Evolutionary conservation across 2,329 filamentous ascomycete species (phyloP).

Genomic region (Botrytis galanthina): DNA sequence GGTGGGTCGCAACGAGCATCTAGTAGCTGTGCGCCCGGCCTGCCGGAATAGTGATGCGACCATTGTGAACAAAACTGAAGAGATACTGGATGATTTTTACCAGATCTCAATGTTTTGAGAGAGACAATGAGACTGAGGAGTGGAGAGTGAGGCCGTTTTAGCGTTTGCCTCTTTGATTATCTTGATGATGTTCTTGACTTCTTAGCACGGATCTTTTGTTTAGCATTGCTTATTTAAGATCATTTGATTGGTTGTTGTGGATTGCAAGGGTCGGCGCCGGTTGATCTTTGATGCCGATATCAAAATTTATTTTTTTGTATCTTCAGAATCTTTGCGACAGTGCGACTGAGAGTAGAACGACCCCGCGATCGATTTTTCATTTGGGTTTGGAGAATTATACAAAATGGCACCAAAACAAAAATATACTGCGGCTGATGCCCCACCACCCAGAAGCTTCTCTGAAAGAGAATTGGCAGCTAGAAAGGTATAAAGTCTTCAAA

Average conservation of each 20-base stretch:
- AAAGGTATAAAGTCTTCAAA: conserved; percentile 47
- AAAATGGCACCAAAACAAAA: conserved; percentile 18
- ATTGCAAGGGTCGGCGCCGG: conserved; percentile 15
- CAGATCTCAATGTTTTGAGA: conserved; percentile 30
- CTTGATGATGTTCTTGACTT: conserved; percentile 31
- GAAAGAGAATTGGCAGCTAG: conserved; percentile 58
- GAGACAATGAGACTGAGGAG: conserved; percentile 24
- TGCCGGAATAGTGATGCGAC: conserved; percentile 70
- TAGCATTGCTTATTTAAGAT: conserved; percentile 13
- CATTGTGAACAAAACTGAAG: conserved; percentile 51
- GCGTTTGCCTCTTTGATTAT: conserved; percentile 20
- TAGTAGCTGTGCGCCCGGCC: conserved; percentile 68
- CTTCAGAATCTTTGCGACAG: conserved; percentile 18
- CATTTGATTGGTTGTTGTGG: not conserved
- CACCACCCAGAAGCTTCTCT: not conserved
- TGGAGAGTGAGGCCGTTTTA: conserved; percentile 21
- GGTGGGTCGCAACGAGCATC: conserved; percentile 54
- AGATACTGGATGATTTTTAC: conserved; percentile 28
- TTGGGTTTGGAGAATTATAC: conserved; percentile 33
- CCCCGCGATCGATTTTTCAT: conserved; percentile 6
- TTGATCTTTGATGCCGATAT: conserved; percentile 18
- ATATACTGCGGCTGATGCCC: not conserved
- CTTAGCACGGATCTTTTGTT: conserved; percentile 19
- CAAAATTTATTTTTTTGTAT: conserved; percentile 21
- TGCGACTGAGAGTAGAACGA: not conserved